phyloP scores from a whole-genome alignment of 352 stramenopile genomes.

The Blastocystis sp. region DNA sequence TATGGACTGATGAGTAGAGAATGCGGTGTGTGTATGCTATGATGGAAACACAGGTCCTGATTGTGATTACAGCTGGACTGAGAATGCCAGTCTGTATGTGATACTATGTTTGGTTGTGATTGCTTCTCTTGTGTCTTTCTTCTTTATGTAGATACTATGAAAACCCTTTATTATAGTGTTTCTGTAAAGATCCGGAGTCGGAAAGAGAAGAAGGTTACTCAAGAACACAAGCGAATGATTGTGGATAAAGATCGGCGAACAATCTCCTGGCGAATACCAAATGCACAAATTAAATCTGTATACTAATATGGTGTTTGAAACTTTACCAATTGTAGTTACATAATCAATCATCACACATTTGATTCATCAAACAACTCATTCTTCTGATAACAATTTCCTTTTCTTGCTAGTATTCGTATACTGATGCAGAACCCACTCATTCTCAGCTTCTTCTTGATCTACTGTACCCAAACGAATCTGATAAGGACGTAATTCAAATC shows the following conservation, averaged over 20 bases:
- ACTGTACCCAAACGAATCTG: slow-evolving; percentile 91
- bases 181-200: neutral
- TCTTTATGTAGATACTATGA: slow-evolving; percentile 1
- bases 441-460: slow-evolving; percentile 96
- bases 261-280: slow-evolving; percentile 26
- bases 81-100: slow-evolving; percentile 28
- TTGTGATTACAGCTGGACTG: slow-evolving; percentile 15
- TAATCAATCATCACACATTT: neutral
- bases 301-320: neutral
- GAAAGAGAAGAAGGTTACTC: slow-evolving; percentile 4
- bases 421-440: slow-evolving; percentile 95
- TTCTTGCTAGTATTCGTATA: slow-evolving; percentile 99
- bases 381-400: slow-evolving; percentile 71
- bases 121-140: slow-evolving; percentile 13
- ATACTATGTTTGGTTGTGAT: neutral
- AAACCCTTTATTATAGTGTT: neutral
- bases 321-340: neutral
- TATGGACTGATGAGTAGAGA: neutral
- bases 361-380: neutral
- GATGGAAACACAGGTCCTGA: slow-evolving; percentile 14
- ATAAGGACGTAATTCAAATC: slow-evolving; percentile 98
- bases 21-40: slow-evolving; percentile 28
- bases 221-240: slow-evolving; percentile 7
- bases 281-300: neutral
- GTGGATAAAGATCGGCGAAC: neutral